Percentiles rank a stretch among this genome's conserved stretches.
Evolutionary conservation across 768 basidiomycete genomes (phyloP).

Genomic region (Leccinum rimulosum): DNA sequence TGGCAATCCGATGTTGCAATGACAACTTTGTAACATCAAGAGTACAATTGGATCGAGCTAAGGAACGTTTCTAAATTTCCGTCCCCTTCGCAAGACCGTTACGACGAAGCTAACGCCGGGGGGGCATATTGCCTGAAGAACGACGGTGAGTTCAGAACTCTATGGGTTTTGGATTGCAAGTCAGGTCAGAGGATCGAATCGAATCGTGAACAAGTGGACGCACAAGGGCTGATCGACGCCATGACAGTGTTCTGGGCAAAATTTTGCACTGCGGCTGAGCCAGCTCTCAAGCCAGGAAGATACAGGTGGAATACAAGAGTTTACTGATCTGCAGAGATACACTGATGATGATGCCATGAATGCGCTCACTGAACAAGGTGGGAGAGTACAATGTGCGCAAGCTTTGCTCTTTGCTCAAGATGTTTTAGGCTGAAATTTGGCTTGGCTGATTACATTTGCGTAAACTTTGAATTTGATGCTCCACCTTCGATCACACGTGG

Average conservation of each 20-base stretch:
- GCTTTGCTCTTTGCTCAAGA: too few species aligned
- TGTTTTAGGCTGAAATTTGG: too few species aligned
- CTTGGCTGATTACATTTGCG: too few species aligned
- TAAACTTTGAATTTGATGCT: too few species aligned
- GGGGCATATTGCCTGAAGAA: not conserved
- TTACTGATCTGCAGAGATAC: conserved; percentile 16
- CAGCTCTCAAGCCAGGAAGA: conserved; percentile 2
- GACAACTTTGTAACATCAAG: not conserved
- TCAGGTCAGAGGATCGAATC: conserved; percentile 2
- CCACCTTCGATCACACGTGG: too few species aligned
- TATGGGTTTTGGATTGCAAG: not conserved
- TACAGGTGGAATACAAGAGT: conserved; percentile 16
- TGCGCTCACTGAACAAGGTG: conserved; percentile 15
- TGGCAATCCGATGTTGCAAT: conserved; percentile 3
- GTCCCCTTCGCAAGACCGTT: conserved; percentile 1
- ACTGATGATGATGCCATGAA: conserved; percentile 4
- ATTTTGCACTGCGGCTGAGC: conserved; percentile 3
- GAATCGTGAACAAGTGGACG: conserved; percentile 8
- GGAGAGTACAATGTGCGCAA: too few species aligned
- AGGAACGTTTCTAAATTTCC: conserved; percentile 8
- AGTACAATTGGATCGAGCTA: conserved; percentile 14
- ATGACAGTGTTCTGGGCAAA: not conserved
- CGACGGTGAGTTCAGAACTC: conserved; percentile 1
- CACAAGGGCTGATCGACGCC: conserved; percentile 16
- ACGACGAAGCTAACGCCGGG: not conserved